Conservation (phyloP, 1,284 basidiomycete species). For the Fomitopsis pinicola region DNA sequence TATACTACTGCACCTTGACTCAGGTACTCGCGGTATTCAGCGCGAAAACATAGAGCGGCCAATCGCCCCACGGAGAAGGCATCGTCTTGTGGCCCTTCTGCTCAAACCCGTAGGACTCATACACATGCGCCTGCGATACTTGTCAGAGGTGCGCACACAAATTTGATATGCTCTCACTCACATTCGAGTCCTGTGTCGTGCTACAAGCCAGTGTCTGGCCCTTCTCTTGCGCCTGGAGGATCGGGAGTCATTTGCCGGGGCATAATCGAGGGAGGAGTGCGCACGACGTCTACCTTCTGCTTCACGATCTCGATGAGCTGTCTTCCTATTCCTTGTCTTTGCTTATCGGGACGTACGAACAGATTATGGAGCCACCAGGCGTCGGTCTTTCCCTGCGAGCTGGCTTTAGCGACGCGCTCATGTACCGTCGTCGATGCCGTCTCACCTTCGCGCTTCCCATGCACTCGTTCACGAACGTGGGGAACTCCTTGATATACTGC, state of each 20-base stretch:
- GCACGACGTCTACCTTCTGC: conserved; percentile 7
- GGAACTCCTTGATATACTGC: conserved; percentile 15
- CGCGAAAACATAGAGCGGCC: conserved; percentile 19
- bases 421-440: neutral
- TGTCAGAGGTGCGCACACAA: neutral
- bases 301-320: conserved; percentile 10
- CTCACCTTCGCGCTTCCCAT: conserved; percentile 5
- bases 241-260: neutral
- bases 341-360: conserved; percentile 14
- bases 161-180: neutral
- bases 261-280: neutral
- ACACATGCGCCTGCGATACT: conserved; percentile 13
- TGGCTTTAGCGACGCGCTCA: neutral
- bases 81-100: conserved; percentile 12
- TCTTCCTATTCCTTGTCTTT: conserved; percentile 14
- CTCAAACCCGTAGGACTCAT: conserved; percentile 16
- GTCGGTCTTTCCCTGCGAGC: conserved; percentile 11
- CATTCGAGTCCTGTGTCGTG: conserved; percentile 8
- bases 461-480: conserved; percentile 12
- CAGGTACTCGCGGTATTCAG: no score
- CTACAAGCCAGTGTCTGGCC: conserved; percentile 10
- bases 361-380: conserved; percentile 20
- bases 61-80: conserved; percentile 17
- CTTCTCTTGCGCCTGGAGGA: conserved; percentile 2
- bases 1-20: no score